phyloP scores from a whole-genome alignment of 257 asterid species.

The Henckelia pumila region DNA sequence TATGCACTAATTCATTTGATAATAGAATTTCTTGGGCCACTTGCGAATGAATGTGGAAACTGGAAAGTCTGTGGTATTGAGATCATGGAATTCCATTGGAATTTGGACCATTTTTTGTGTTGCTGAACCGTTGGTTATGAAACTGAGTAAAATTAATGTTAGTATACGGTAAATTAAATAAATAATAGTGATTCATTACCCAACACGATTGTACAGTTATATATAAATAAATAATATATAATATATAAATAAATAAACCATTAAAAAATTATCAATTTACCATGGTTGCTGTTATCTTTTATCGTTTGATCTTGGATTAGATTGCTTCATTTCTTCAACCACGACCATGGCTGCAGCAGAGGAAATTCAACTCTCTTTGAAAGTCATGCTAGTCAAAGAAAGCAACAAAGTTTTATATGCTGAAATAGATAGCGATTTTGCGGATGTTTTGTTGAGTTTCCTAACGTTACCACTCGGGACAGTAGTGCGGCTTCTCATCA shows the following conservation, averaged over 20 bases:
- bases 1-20: too few relatives aligned
- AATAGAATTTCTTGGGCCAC: too few relatives aligned
- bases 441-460: constrained; percentile 12
- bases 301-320: too few relatives aligned
- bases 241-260: too few relatives aligned
- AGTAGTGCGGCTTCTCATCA: background rate
- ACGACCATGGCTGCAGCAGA: background rate
- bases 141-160: background rate
- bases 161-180: too few relatives aligned
- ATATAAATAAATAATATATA: too few relatives aligned
- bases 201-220: too few relatives aligned
- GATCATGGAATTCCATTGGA: background rate
- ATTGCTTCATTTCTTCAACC: background rate
- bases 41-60: too few relatives aligned
- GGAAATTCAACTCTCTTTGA: background rate
- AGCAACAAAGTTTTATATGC: constrained; percentile 10
- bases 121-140: background rate
- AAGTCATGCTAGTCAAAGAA: background rate
- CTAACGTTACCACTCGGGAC: constrained; percentile 6
- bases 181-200: background rate
- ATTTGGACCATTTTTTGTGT: background rate
- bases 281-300: too few relatives aligned
- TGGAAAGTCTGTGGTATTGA: background rate
- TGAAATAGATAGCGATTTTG: constrained; percentile 7
- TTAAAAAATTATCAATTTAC: too few relatives aligned